Evolutionary conservation across 1,139 yeast genomes (phyloP), one percentile per base, ranked within the genome.

Genomic region (Meyerozyma smithsonii): DNA sequence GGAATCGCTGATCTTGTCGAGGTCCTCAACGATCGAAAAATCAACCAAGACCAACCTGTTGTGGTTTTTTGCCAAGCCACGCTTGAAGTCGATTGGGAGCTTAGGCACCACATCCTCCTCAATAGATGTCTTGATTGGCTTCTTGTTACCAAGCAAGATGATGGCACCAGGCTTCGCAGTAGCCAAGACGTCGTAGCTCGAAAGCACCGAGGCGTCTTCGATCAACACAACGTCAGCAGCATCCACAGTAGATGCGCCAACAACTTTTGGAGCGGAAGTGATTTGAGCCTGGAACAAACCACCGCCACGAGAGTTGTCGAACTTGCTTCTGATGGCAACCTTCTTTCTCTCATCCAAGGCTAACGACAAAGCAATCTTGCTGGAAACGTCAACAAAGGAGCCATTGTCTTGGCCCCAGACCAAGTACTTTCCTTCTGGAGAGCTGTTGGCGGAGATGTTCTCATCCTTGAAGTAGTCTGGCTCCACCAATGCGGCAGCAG

Each of bases 361-460:
- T 48, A 87, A 71, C 16, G 89, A 71, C 46, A 81, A 84, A 0
- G 92, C 84, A 44, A 90, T 64, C 50, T 79, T 79, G 36, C 81
- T 72, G 19, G 89, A 81, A 36, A 83, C 76, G 28, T 72, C 72
- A 25, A 75, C 68, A 45, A 74, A 68, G 37, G 66, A 63, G 33
- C 81, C 72, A 52, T 77, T 74, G 58, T 85, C 95, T 43, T 72
- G 64, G 37, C 84, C 75, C 88, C 95, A 84, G 57, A 83, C 74
- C 43, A 78, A 65, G 56, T 66, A 81, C 38, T 74, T 69, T 36
- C 79, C 79, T 18, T 54, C 59, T 5, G 76, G 66, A n/a, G 74
- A 59, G 20, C 72, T 52, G 49, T 69, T 69, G 21, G 75, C 74
- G 23, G 70, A 66, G 38, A 67, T 41, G 42, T 12, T 36, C 47